Base-by-base conservation (phyloP, 2,329 filamentous ascomycete species). In the Thelonectria blattea region DNA sequence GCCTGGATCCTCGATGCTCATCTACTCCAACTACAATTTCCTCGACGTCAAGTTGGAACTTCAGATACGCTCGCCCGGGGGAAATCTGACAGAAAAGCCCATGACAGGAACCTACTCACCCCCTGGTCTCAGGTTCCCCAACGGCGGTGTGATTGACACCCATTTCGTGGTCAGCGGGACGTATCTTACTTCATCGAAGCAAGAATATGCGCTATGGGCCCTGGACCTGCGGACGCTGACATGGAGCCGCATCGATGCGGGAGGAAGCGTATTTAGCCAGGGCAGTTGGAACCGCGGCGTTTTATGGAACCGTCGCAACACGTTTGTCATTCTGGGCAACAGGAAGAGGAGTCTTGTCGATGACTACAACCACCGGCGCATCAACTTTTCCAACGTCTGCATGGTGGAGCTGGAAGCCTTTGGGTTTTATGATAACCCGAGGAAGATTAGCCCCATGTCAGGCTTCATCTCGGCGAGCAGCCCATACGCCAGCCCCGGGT, bases 11-110 rank as follows among this genome's bases (percentile, higher is more conserved):
- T 88, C 87, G 2, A 97, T 98, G 93, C 84, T 99, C 63, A 96
- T 99, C 47, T 99, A 99, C 76, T 98, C 94, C 22, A 99, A 99
- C 74, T 99, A 99, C 78, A 98, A 99, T 76, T 99, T 99, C 72
- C 77, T 99, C 56, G 94, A 99, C 70, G 95, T 99, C 66, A 98
- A 97, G 74, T 81, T 99, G 22, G 95, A 99, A 76, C 81, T 99
- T 39, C 95, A 98, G 75, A 87, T 99, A 49, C 87, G 95, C 53
- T 83, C 91, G 9, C 86, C 92, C 1, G 93, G 98, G 73, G 94
- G 95, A 30, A 88, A 87, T 0, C 79, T 99, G 54, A 86, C 88
- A 1, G 95, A 99, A 75, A 93, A 91, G 76, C 86, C 91, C 24
- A 98, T 99, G 94, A 88, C 89, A 17, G 91, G 91, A 17, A 85